Base-by-base conservation (phyloP, 2,329 filamentous ascomycete genomes). In the Xylaria polymorpha region DNA sequence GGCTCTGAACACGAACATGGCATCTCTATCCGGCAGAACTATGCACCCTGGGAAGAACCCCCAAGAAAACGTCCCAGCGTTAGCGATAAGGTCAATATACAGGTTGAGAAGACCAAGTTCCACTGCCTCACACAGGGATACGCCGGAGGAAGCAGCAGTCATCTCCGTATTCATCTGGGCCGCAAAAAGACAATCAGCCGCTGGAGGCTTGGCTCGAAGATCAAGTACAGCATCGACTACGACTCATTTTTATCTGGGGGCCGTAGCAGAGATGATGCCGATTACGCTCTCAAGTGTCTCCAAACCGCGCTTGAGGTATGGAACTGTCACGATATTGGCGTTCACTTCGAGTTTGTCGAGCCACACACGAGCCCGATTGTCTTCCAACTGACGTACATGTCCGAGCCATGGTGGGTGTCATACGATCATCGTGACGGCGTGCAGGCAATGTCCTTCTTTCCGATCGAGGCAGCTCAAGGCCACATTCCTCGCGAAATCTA, bases 201-300 rank as follows among this genome's bases (percentile, higher is more conserved):
- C 5, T 57, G 55, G 55, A 18, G 3, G 3, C n/a, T 18, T 2
- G 37, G 37, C n/a, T 43, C 37, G 20, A 10, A 25, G 14, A 57
- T 57, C 55, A 43, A 18, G 10, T 57, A 43, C 12, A 43, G 37
- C 12, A 43, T 57, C 37, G 55, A 57, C 37, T 57, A 57, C 9
- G 20, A 57, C 20, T 57, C 55, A 3, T 57, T 57, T 29, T 22
- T 39, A 5, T 1, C 10, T 4, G 14, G 25, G 20, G 37, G 37
- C 0, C 14, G 55, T 39, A 25, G 9, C 6, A 29, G 0, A 8
- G 20, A 25, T 2, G 37, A 43, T 29, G 37, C 37, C 20, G 20
- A 29, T 29, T 29, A 43, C 14, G 55, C 55, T 57, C 55, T 57
- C 4, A 25, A 4, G 20, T 57, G 10, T 14, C 37, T 57, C 9